Percentiles rank a stretch among this genome's conserved stretches.
These are phyloP conservation scores for Cerrena zonata DNA, from an alignment of 1,284 basidiomycete genomes.

Conservation along the genomic window DNA sequence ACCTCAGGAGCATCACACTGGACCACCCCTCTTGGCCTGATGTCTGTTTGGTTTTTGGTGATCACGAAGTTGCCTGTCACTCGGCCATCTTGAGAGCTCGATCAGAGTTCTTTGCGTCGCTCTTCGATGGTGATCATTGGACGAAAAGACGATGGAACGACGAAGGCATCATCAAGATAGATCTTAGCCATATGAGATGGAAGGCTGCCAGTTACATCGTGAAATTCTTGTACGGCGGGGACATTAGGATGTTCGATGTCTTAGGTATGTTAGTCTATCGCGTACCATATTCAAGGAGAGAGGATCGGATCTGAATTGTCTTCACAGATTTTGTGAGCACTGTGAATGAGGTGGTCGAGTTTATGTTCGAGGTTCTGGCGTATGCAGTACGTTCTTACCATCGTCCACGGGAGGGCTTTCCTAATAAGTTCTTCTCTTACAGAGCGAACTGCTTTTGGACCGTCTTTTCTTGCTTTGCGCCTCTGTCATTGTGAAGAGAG, in stretches of 20 bases:
- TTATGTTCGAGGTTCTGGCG: conserved; percentile 83
- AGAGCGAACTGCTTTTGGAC: conserved; percentile 88
- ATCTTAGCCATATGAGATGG: conserved; percentile 75
- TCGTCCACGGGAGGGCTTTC: not conserved
- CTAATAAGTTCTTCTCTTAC: conserved; percentile 3
- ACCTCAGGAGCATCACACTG: not conserved
- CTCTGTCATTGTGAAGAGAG: conserved; percentile 61
- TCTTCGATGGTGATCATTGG: conserved; percentile 85
- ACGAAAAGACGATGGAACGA: conserved; percentile 55
- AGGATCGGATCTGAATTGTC: conserved; percentile 1
- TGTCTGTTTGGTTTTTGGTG: conserved; percentile 70
- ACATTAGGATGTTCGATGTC: conserved; percentile 69
- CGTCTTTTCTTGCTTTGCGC: conserved; percentile 83
- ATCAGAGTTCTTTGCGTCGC: conserved; percentile 80
- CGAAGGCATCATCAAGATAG: conserved; percentile 54
- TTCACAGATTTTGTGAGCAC: conserved; percentile 50
- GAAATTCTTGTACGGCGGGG: conserved; percentile 74
- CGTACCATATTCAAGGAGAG: conserved; percentile 4
- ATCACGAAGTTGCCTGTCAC: conserved; percentile 66
- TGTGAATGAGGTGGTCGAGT: conserved; percentile 78
- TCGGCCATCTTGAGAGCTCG: conserved; percentile 77
- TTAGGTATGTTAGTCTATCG: conserved; percentile 45
- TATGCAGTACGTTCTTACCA: conserved; percentile 58
- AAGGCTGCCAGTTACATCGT: conserved; percentile 74
- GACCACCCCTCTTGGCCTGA: conserved; percentile 47